A percentile compares a stretch with the other conserved stretches of the same genome.
These are phyloP conservation scores for Russula dissimulans DNA, from an alignment of 768 basidiomycete species.

Conservation along the genomic window DNA sequence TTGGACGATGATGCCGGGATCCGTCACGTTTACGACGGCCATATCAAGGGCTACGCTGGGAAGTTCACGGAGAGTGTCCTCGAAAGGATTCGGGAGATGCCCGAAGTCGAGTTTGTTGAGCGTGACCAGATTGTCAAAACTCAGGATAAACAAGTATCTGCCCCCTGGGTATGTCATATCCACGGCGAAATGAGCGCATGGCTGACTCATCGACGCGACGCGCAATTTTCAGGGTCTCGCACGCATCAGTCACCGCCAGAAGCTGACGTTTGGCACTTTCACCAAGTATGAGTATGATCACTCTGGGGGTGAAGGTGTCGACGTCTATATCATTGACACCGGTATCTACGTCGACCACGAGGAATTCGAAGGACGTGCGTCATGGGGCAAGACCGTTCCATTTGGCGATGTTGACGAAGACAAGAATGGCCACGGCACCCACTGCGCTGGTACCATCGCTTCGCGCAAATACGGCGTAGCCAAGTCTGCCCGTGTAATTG, in stretches of 20 bases:
- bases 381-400: constrained; percentile 92
- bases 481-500: constrained; percentile 81
- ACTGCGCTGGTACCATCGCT: constrained; percentile 96
- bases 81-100: constrained; percentile 67
- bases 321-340: constrained; percentile 82
- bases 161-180: constrained; percentile 85
- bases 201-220: constrained; percentile 12
- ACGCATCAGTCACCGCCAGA: constrained; percentile 80
- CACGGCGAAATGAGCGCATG: too few relatives aligned
- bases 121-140: constrained; percentile 88
- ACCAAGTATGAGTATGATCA: constrained; percentile 65
- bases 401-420: constrained; percentile 76
- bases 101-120: constrained; percentile 91
- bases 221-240: constrained; percentile 70
- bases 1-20: constrained; percentile 47
- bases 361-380: constrained; percentile 84
- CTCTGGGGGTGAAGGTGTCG: constrained; percentile 83
- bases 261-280: constrained; percentile 74
- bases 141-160: constrained; percentile 54
- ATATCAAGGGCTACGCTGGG: constrained; percentile 74
- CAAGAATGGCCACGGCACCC: constrained; percentile 92
- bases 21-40: constrained; percentile 67
- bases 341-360: constrained; percentile 81
- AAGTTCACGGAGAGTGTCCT: constrained; percentile 62
- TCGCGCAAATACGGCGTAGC: constrained; percentile 91